phyloP scores from a whole-genome alignment of 129 eudicot genomes.

The Logfia minima region DNA sequence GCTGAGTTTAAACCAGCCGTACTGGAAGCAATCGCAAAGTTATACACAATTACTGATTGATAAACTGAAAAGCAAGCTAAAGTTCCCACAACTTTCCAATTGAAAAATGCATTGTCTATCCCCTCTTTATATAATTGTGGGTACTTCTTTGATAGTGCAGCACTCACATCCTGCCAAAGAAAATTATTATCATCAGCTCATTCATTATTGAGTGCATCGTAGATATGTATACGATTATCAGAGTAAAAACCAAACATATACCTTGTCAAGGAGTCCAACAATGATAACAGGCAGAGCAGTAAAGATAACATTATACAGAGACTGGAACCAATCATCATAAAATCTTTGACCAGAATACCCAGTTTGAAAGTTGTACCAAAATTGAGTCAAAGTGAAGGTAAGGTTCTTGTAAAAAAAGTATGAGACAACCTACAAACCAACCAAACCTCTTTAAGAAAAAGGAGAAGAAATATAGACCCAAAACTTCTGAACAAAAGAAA shows the following conservation, averaged over 20 bases:
- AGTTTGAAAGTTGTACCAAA: conserved; percentile 92
- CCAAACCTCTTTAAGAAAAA: background rate
- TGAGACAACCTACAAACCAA: conserved; percentile 68
- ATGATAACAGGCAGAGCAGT: conserved; percentile 91
- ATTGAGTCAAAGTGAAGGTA: conserved; percentile 88
- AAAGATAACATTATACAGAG: conserved; percentile 88
- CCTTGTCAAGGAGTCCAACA: conserved; percentile 94
- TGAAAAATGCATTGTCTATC: conserved; percentile 68
- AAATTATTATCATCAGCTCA: conserved; percentile 15
- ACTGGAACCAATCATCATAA: conserved; percentile 97
- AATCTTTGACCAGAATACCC: conserved; percentile 98
- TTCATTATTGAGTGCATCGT: background rate
- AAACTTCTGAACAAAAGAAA: conserved; percentile 11
- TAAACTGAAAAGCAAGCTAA: conserved; percentile 85
- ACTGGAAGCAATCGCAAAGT: conserved; percentile 66
- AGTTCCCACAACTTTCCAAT: conserved; percentile 78
- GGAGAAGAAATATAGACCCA: background rate
- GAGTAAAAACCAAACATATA: conserved; percentile 17
- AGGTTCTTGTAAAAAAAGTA: conserved; percentile 97
- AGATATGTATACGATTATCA: background rate
- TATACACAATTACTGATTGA: conserved; percentile 80
- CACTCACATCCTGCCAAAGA: conserved; percentile 77
- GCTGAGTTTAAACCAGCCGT: conserved; percentile 60
- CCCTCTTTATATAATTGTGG: conserved; percentile 93
- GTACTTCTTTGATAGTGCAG: conserved; percentile 89